phyloP scores from a whole-genome alignment of 345 rosid genomes.

The Pugionium dolabratum region DNA sequence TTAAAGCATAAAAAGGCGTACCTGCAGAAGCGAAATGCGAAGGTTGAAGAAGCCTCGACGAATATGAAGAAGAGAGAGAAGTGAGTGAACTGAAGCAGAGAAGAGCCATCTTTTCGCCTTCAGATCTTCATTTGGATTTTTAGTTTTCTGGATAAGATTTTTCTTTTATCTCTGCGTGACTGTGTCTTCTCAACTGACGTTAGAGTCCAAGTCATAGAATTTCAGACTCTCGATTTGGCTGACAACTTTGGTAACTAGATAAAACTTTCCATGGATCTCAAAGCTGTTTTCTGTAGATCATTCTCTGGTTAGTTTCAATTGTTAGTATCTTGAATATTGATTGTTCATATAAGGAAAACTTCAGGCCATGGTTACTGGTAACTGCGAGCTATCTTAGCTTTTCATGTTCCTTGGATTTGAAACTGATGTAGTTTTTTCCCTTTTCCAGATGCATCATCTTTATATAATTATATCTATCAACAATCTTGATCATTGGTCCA shows the following conservation, averaged over 20 bases:
- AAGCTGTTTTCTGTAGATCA: constrained; percentile 3
- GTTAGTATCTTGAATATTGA: neutral
- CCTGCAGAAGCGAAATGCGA: constrained; percentile 33
- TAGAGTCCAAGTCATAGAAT: constrained; percentile 34
- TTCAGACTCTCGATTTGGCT: constrained; percentile 5
- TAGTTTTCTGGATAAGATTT: constrained; percentile 37
- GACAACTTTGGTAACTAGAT: constrained; percentile 1
- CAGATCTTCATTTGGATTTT: constrained; percentile 24
- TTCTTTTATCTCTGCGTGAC: neutral
- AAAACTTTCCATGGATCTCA: neutral
- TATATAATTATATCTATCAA: constrained; percentile 51
- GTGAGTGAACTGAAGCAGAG: constrained; percentile 41
- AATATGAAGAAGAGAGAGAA: constrained; percentile 30
- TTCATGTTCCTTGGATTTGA: constrained; percentile 12
- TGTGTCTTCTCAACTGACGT: constrained; percentile 29
- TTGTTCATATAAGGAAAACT: constrained; percentile 19
- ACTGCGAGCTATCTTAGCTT: neutral
- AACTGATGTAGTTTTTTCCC: neutral
- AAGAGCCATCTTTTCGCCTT: constrained; percentile 40
- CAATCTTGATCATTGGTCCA: constrained; percentile 67
- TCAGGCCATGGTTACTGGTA: constrained; percentile 11
- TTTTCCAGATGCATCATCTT: constrained; percentile 70
- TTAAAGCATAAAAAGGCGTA: constrained; percentile 10
- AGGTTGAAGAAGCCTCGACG: constrained; percentile 1
- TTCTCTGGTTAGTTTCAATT: neutral